A percentile compares a stretch with the other conserved stretches of the same genome.
phyloP scores from a whole-genome alignment of 495 filamentous ascomycete genomes.

The Aspergillus campestris region DNA sequence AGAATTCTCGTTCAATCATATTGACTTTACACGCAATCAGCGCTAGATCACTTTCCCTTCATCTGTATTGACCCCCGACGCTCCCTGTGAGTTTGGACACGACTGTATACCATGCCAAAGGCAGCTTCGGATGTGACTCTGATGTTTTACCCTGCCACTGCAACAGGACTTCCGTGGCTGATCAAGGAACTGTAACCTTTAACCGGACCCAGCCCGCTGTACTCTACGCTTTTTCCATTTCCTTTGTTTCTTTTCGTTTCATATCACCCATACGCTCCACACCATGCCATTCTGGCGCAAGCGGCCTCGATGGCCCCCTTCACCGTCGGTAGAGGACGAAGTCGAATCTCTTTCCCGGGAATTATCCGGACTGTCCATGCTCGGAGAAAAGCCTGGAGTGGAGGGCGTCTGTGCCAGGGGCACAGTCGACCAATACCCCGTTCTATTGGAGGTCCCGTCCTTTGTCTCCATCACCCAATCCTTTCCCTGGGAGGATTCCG shows the following conservation, averaged over 20 bases:
- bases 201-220: neutral
- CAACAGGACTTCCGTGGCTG: slow-evolving; percentile 7
- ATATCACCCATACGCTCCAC: slow-evolving; percentile 3
- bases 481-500: slow-evolving; percentile 6
- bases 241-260: slow-evolving; percentile 4
- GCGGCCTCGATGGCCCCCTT: slow-evolving; percentile 30
- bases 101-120: slow-evolving; percentile 15
- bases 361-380: slow-evolving; percentile 23
- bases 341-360: slow-evolving; percentile 33
- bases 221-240: neutral
- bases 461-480: slow-evolving; percentile 9
- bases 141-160: slow-evolving; percentile 8
- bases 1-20: no score
- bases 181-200: neutral
- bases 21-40: no score
- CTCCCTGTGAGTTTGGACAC: slow-evolving; percentile 11
- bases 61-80: slow-evolving; percentile 4
- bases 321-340: slow-evolving; percentile 40
- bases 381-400: slow-evolving; percentile 26
- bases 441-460: slow-evolving; percentile 27
- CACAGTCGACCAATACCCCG: slow-evolving; percentile 37
- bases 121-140: slow-evolving; percentile 10
- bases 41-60: no score
- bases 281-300: slow-evolving; percentile 26
- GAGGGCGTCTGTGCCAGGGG: slow-evolving; percentile 35